Evolutionary conservation across 2,329 filamentous ascomycete genomes (phyloP), one percentile per base, ranked within the genome.

Genomic region (Colletotrichum sp.): DNA sequence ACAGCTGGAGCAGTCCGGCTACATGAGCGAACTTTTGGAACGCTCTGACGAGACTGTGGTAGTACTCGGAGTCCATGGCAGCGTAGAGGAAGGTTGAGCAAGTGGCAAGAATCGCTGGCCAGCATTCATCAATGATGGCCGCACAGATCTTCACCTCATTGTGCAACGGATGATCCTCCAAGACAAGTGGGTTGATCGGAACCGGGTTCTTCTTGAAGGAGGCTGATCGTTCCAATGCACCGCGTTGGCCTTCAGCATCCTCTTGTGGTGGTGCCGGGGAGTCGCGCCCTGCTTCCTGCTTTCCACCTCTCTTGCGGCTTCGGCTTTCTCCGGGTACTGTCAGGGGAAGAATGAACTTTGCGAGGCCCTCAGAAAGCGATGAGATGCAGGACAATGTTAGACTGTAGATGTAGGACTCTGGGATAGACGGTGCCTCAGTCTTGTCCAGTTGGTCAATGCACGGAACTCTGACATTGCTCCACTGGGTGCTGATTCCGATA

Each of bases 21-120:
- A 99, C 96, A 82, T 99, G 98, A 1, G 97, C 95, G 81, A 99
- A 95, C 78, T 98, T 96, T 81, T 99, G 97, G 79, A 99, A 98
- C 0, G 96, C 95, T 79, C 97, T 92, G 29, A 99, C 96, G 2
- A 99, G 88, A 12, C 94, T 92, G 79, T 98, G 96, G 80, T 99
- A 99, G 80, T 97, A 98, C 69, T 98, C 96, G 2, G 95, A 94
- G 82, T 99, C 97, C 6, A 99, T 88, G 0, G 96, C 93, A 34
- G 97, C 95, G 82, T 98, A 98, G 22, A 99, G 87, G 82, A 99
- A 99, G 0, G 96, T 98, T 0, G 97, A 99, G 80, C 96, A 98
- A 3, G 96, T 97, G 2, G 97, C 96, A 65, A 99, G 90, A 52
- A 99, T 93, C 15, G 97, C 97, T 63, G 97, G 97, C 97, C 97